Evolutionary conservation across 331 rosid species (phyloP).

Genomic region (Quercus phellos): DNA sequence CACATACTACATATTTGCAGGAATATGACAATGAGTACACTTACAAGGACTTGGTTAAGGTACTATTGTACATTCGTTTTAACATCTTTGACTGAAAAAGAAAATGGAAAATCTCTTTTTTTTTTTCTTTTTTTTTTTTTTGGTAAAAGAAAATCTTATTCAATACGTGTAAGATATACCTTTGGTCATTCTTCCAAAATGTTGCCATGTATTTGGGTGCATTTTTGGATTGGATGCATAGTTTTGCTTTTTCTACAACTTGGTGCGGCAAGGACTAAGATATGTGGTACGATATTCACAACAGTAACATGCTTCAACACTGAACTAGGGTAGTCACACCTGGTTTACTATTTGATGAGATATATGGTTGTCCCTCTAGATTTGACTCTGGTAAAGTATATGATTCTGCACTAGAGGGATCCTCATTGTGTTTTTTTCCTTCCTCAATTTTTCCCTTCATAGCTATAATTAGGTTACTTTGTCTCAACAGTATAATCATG

Average conservation of each 20-base stretch:
- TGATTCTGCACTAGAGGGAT: slow-evolving; percentile 23
- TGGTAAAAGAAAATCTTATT: too few relatives aligned
- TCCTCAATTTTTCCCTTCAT: too few relatives aligned
- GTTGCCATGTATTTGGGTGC: slow-evolving; percentile 2
- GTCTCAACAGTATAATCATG: neutral
- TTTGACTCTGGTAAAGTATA: slow-evolving; percentile 7
- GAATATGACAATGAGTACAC: slow-evolving; percentile 3
- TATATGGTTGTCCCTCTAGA: neutral
- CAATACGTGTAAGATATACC: neutral
- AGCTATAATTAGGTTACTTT: too few relatives aligned
- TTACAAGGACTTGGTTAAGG: neutral
- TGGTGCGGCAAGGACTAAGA: neutral
- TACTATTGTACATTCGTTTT: neutral
- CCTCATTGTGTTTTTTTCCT: neutral
- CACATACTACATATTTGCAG: neutral
- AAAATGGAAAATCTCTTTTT: neutral
- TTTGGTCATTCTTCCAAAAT: neutral
- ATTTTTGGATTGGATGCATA: neutral
- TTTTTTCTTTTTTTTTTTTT: too few relatives aligned
- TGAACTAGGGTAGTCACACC: neutral
- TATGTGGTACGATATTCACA: neutral
- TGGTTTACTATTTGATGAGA: neutral
- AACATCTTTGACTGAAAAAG: neutral
- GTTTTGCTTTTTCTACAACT: neutral
- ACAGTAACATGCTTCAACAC: neutral